Evolutionary conservation across 2,329 filamentous ascomycete species (phyloP).

Genomic region (Venturia effusa): DNA sequence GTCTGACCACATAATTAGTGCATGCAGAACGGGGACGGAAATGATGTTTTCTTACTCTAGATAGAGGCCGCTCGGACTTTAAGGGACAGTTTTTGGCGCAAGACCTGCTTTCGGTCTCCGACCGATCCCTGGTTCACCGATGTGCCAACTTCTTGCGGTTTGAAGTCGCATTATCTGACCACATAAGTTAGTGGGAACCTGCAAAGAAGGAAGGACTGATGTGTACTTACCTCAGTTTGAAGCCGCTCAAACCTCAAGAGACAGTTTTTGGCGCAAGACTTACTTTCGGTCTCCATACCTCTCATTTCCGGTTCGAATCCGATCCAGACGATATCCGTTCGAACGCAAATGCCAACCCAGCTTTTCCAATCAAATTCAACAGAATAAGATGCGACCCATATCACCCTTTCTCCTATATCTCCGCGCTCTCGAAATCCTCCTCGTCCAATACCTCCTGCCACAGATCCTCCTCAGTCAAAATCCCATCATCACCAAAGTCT

Average conservation of each 20-base stretch:
- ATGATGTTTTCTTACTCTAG: background rate
- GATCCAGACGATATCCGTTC: background rate
- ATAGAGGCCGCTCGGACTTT: background rate
- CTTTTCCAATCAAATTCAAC: too few species aligned
- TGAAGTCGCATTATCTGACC: background rate
- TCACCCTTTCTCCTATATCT: background rate
- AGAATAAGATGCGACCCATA: background rate
- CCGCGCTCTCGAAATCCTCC: background rate
- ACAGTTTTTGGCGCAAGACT: background rate
- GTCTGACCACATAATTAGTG: background rate
- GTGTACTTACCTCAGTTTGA: background rate
- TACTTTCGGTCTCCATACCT: background rate
- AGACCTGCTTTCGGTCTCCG: background rate
- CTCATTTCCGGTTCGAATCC: background rate
- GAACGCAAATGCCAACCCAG: too few species aligned
- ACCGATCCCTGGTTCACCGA: background rate
- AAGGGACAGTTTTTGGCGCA: background rate
- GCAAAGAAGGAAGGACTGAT: background rate
- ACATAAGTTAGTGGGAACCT: background rate
- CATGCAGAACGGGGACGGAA: background rate
- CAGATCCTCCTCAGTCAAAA: background rate
- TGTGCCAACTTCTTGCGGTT: background rate
- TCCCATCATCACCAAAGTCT: constrained; percentile 3
- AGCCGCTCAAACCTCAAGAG: background rate
- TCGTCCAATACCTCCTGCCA: background rate